Percentiles rank a stretch among this genome's conserved stretches.
Conservation (phyloP, 768 basidiomycete species). For the Daedaleopsis nitida region DNA sequence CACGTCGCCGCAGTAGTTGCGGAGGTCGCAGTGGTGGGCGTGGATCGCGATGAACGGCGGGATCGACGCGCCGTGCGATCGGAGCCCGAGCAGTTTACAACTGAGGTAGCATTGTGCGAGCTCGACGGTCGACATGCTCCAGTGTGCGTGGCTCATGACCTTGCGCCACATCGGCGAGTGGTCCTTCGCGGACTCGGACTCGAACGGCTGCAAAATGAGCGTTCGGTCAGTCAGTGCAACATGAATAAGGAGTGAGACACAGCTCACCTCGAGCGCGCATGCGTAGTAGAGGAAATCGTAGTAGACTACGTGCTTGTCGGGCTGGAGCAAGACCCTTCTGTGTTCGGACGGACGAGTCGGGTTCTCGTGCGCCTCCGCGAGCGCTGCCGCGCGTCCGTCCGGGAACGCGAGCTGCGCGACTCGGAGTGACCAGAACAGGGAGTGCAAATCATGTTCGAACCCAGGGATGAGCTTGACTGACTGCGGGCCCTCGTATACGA, state of each 20-base stretch:
- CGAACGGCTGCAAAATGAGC: slow-evolving; percentile 28
- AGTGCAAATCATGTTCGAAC: slow-evolving; percentile 31
- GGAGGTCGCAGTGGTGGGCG: slow-evolving; percentile 36
- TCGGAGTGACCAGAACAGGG: slow-evolving; percentile 34
- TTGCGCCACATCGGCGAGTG: slow-evolving; percentile 37
- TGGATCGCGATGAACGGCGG: slow-evolving; percentile 38
- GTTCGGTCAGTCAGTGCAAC: neutral
- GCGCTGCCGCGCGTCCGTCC: slow-evolving; percentile 22
- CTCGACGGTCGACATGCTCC: slow-evolving; percentile 27
- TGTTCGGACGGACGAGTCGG: slow-evolving; percentile 23
- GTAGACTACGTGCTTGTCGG: slow-evolving; percentile 39
- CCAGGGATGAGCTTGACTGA: slow-evolving; percentile 31
- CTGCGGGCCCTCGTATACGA: slow-evolving; percentile 35
- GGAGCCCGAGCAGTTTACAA: slow-evolving; percentile 25
- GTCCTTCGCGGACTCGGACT: slow-evolving; percentile 29
- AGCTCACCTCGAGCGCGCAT: slow-evolving; percentile 27
- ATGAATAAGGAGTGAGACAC: slow-evolving; percentile 2
- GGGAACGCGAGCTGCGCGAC: slow-evolving; percentile 33
- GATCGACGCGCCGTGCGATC: slow-evolving; percentile 23
- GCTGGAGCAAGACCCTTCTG: slow-evolving; percentile 23
- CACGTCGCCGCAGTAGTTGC: slow-evolving; percentile 30
- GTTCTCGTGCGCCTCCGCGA: slow-evolving; percentile 17
- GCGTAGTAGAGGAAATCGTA: slow-evolving; percentile 40
- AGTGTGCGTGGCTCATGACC: slow-evolving; percentile 34
- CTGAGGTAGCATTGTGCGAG: slow-evolving; percentile 33